These are phyloP conservation scores for Neonothopanus nambi DNA, from an alignment of 1,284 basidiomycete species.

Conservation along the genomic window DNA sequence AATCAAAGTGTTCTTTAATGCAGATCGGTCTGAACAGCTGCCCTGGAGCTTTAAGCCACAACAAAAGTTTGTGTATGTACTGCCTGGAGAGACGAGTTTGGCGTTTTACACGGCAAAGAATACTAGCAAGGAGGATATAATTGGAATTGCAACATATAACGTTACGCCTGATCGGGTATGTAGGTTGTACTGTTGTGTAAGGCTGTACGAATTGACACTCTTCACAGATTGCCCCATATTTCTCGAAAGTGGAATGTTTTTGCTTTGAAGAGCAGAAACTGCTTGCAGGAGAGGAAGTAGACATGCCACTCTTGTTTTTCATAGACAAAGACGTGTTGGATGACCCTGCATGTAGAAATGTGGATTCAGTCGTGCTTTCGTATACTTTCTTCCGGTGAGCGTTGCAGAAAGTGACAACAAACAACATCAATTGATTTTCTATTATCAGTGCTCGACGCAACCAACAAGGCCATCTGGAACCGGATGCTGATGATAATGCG, in stretches of 20 bases:
- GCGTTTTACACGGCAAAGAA: constrained; percentile 98
- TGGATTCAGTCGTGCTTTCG: constrained; percentile 91
- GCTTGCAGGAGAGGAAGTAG: constrained; percentile 94
- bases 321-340: constrained; percentile 96
- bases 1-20: constrained; percentile 96
- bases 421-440: constrained; percentile 9
- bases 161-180: constrained; percentile 88
- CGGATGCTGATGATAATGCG: constrained; percentile 79
- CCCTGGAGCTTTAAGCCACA: constrained; percentile 95
- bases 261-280: constrained; percentile 99
- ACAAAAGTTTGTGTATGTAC: constrained; percentile 87
- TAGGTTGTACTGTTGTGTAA: constrained; percentile 14
- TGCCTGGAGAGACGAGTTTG: constrained; percentile 94
- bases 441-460: constrained; percentile 74
- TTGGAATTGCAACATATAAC: constrained; percentile 99
- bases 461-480: constrained; percentile 78
- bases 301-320: constrained; percentile 98
- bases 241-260: constrained; percentile 99
- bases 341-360: constrained; percentile 82
- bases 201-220: background rate
- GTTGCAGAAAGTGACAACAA: background rate
- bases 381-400: constrained; percentile 96
- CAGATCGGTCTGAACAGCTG: constrained; percentile 84
- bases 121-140: constrained; percentile 81
- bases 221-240: constrained; percentile 93